Conservation (phyloP, 352 stramenopile species). For the Phytophthora tubulina region DNA sequence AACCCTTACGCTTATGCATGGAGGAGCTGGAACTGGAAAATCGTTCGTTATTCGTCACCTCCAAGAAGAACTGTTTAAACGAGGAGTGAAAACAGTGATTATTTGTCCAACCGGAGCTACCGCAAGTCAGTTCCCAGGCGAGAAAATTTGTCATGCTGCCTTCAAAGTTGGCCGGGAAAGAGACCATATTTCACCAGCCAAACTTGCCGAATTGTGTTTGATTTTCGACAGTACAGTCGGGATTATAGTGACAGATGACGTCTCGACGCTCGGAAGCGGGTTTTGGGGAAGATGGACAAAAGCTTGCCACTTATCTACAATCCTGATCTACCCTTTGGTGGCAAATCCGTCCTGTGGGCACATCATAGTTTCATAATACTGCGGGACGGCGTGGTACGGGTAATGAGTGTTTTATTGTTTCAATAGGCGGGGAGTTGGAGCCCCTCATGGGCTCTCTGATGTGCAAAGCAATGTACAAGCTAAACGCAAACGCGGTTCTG, state of each 20-base stretch:
- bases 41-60: neutral
- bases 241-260: constrained; percentile 6
- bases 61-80: neutral
- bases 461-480: constrained; percentile 1
- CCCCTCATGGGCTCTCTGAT: neutral
- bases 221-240: constrained; percentile 3
- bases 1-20: constrained; percentile 4
- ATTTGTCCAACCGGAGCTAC: constrained; percentile 4
- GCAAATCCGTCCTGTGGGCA: constrained; percentile 2
- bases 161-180: neutral
- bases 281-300: constrained; percentile 8
- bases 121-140: constrained; percentile 2
- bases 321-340: constrained; percentile 6
- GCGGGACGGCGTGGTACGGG: too few relatives aligned
- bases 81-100: constrained; percentile 1
- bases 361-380: too few relatives aligned
- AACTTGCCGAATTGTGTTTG: constrained; percentile 4
- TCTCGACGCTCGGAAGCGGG: constrained; percentile 10
- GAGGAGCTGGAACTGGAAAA: neutral
- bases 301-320: neutral
- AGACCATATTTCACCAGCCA: neutral
- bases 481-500: neutral
- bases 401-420: too few relatives aligned
- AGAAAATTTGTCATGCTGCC: neutral
- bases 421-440: neutral